These are phyloP conservation scores for Suhomyces vadensis DNA, from an alignment of 805 yeast species.

Conservation along the genomic window DNA sequence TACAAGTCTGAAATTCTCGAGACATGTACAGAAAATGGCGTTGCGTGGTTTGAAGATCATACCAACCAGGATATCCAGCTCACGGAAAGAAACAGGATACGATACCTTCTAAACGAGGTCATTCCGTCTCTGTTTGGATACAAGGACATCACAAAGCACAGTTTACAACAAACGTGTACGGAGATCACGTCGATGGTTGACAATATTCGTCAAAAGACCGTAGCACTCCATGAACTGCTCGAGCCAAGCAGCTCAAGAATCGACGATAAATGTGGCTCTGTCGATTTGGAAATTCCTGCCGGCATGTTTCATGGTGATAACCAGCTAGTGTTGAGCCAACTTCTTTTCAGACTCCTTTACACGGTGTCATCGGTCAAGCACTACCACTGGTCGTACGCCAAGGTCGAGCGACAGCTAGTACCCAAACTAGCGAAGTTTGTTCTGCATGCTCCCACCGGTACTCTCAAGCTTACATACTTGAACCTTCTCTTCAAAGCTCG, in stretches of 20 bases:
- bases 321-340: constrained; percentile 26
- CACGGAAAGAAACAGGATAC: constrained; percentile 58
- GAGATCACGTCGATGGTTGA: constrained; percentile 9
- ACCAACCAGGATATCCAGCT: constrained; percentile 57
- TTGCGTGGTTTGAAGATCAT: constrained; percentile 70
- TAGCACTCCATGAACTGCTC: background rate
- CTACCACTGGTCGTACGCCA: constrained; percentile 43
- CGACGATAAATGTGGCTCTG: constrained; percentile 11
- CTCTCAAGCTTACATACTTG: constrained; percentile 14
- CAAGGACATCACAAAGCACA: constrained; percentile 3
- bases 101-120: constrained; percentile 32
- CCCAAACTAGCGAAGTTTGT: constrained; percentile 21
- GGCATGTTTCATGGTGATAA: constrained; percentile 12
- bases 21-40: constrained; percentile 41
- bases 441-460: background rate
- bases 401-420: constrained; percentile 31
- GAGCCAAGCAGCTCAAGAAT: background rate
- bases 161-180: constrained; percentile 13
- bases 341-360: constrained; percentile 26
- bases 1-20: constrained; percentile 46
- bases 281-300: constrained; percentile 14
- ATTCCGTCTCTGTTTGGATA: background rate
- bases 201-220: background rate
- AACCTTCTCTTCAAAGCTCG: constrained; percentile 22
- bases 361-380: constrained; percentile 35